Evolutionary conservation across 352 stramenopile genomes (phyloP), one percentile per base, ranked within the genome.

Genomic region (Phytophthora hibernalis): DNA sequence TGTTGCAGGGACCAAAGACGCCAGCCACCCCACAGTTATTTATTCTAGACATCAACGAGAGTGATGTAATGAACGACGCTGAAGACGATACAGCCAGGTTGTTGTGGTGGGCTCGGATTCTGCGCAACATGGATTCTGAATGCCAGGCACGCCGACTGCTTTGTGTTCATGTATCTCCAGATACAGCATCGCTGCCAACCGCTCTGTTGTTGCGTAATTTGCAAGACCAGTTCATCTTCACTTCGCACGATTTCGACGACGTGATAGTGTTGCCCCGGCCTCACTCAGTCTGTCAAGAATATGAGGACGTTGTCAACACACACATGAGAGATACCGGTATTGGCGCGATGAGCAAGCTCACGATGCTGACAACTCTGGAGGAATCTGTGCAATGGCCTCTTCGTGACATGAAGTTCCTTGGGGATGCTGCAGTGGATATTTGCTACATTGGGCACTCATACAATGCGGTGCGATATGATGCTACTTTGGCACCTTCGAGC

Each of bases 21-120:
- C 35, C 22, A 37, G 18, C 6, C 5, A 48, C 33, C 5, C 58
- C 65, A 10, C 71, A 61, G 15, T 30, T 82, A n/a, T 72, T 72
- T 58, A 21, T 83, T 57, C 18, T 85, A 4, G 67, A 74, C 33
- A 18, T 83, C 16, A 72, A 70, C 26, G 65, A 74, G 22, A 42
- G 44, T 42, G 71, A 74, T 16, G 2, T 82, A 4, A 50, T 45
- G 13, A 30, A 26, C 15, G 61, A 33, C 2, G 8, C 20, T 15
- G 33, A 52, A 45, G 49, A 65, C 12, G 26, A 55, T 6, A 28
- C 16, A 18, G 60, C 52, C 12, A 73, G 54, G 10, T 24, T 82
- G 6, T 40, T 68, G 44, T 59, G 76, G 20, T 57, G 35, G 20
- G 56, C 64, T 47, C 77, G 80, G 48, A 52, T 82, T 7, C 16